Evolutionary conservation across 2,329 filamentous ascomycete species (phyloP).

Genomic region (Ascochyta viciae-villosae): DNA sequence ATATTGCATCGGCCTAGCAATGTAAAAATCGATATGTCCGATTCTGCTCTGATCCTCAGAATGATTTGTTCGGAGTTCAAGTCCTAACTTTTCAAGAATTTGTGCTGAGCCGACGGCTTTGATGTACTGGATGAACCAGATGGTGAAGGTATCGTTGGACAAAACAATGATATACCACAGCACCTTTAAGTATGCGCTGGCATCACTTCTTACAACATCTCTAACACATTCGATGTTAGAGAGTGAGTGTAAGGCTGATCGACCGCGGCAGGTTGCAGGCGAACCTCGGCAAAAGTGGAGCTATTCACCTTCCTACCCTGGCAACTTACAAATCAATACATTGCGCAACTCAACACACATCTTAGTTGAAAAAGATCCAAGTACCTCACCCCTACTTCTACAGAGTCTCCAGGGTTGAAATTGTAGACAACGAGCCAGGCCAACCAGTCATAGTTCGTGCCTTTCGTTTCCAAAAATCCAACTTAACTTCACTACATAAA

Average conservation of each 20-base stretch:
- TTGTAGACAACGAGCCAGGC: not conserved
- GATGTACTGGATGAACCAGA: not conserved
- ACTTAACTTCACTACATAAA: not conserved
- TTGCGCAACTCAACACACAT: not conserved
- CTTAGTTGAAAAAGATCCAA: not conserved
- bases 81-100: too few species aligned
- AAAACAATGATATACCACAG: too few species aligned
- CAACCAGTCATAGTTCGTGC: too few species aligned
- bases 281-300: conserved; percentile 12
- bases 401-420: not conserved
- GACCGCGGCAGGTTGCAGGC: conserved; percentile 1
- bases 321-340: conserved; percentile 17
- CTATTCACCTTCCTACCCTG: conserved; percentile 7
- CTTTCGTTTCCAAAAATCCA: not conserved
- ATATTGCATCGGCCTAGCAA: not conserved
- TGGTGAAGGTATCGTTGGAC: not conserved
- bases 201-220: too few species aligned
- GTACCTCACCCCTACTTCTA: not conserved
- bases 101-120: not conserved
- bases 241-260: not conserved
- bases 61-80: too few species aligned
- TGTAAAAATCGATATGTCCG: not conserved
- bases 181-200: too few species aligned
- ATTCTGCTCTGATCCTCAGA: not conserved
- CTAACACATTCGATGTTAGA: too few species aligned